These are phyloP conservation scores for Neurospora sp. DNA, from an alignment of 2,329 filamentous ascomycete species.

Conservation along the genomic window DNA sequence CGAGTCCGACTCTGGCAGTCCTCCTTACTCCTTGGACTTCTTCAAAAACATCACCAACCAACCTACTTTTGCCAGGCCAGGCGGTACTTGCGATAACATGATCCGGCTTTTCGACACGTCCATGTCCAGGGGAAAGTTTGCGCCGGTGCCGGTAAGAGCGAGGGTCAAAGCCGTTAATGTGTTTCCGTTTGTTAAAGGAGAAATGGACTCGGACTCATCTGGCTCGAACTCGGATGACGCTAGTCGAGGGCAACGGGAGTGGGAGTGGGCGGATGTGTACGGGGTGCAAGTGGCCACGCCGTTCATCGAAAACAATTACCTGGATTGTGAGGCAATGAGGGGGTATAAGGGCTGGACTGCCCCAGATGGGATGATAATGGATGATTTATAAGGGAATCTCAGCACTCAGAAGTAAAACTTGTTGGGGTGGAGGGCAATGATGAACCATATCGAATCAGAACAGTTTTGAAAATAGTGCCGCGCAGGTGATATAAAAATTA, in stretches of 20 bases:
- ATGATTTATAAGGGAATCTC: neutral
- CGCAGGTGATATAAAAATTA: no score
- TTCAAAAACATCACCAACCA: constrained; percentile 45
- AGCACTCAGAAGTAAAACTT: no score
- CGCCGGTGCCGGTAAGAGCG: constrained; percentile 18
- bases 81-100: constrained; percentile 30
- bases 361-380: neutral
- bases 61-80: constrained; percentile 39
- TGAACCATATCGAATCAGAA: no score
- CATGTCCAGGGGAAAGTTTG: constrained; percentile 17
- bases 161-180: constrained; percentile 15
- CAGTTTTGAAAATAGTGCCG: no score
- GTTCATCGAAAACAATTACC: constrained; percentile 24
- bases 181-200: constrained; percentile 12
- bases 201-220: neutral
- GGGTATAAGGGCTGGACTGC: constrained; percentile 16
- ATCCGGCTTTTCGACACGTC: constrained; percentile 24
- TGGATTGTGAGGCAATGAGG: constrained; percentile 20
- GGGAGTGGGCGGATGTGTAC: constrained; percentile 17
- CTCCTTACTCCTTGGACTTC: constrained; percentile 30
- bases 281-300: constrained; percentile 24
- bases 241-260: neutral
- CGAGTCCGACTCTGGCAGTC: constrained; percentile 6
- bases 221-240: neutral
- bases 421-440: no score